Evolutionary conservation across 495 filamentous ascomycete species (phyloP).

Genomic region (Jackrogersella multiformis): DNA sequence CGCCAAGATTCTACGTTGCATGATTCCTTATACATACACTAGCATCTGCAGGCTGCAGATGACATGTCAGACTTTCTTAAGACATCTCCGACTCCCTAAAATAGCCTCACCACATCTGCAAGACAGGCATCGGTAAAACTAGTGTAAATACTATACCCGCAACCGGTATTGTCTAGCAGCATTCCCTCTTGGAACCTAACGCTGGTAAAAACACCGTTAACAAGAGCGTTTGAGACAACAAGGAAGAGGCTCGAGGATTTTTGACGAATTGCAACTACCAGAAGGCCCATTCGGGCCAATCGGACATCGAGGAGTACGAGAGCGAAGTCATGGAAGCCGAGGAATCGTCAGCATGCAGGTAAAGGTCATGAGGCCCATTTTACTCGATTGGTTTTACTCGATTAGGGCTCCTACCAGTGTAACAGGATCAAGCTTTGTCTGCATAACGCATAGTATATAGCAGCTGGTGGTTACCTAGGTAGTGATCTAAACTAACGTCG

Average conservation of each 20-base stretch:
- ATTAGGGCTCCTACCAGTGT: constrained; percentile 17
- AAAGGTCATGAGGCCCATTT: constrained; percentile 33
- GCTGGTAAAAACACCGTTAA: background rate
- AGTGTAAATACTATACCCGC: background rate
- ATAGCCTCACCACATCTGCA: constrained; percentile 6
- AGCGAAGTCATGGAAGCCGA: constrained; percentile 5
- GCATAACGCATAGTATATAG: constrained; percentile 17
- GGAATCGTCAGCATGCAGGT: constrained; percentile 24
- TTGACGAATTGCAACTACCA: constrained; percentile 3
- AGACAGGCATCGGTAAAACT: constrained; percentile 6
- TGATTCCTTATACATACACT: constrained; percentile 22
- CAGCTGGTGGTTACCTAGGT: constrained; percentile 15
- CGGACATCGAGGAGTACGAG: constrained; percentile 5
- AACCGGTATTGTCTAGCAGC: background rate
- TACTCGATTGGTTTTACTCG: constrained; percentile 27
- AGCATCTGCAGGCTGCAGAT: constrained; percentile 32
- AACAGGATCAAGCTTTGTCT: constrained; percentile 34
- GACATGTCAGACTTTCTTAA: constrained; percentile 23
- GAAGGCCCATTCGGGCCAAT: background rate
- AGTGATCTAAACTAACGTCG: constrained; percentile 30
- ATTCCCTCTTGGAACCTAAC: background rate
- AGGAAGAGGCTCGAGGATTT: background rate
- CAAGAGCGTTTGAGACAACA: background rate
- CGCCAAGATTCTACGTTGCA: constrained; percentile 38
- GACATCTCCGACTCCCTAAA: constrained; percentile 7